phyloP scores from a whole-genome alignment of 164 flowering plant genomes.

The Chimonanthus salicifolius region DNA sequence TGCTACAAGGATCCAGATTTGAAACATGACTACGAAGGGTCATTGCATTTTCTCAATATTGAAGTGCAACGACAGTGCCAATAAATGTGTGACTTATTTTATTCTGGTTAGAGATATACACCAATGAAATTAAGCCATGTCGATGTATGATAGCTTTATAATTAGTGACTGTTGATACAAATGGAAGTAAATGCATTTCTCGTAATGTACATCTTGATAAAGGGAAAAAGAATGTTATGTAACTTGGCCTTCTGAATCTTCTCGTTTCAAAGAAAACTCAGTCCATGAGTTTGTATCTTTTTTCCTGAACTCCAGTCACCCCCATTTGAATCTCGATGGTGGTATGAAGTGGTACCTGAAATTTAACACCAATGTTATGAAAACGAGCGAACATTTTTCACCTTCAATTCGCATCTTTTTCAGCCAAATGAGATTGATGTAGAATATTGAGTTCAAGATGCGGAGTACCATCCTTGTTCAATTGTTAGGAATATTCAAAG shows the following conservation, averaged over 20 bases:
- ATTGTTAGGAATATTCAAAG: neutral
- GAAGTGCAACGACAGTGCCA: neutral
- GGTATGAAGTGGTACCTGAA: constrained; percentile 93
- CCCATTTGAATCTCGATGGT: constrained; percentile 99
- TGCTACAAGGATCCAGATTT: neutral
- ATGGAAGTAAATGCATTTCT: neutral
- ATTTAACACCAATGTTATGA: neutral
- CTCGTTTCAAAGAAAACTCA: constrained; percentile 14
- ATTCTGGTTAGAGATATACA: neutral
- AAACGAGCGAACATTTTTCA: neutral
- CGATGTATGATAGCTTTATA: constrained; percentile 2
- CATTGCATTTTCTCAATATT: neutral
- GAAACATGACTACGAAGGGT: neutral
- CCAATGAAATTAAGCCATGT: neutral
- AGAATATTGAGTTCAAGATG: neutral
- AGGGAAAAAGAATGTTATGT: neutral
- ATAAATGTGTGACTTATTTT: too few relatives aligned
- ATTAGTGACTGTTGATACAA: neutral
- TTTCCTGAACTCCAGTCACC: constrained; percentile 92
- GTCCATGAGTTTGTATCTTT: constrained; percentile 96
- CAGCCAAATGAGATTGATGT: neutral
- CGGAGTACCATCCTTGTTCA: neutral
- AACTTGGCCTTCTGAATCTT: neutral
- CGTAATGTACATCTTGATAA: neutral
- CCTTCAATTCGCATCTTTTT: neutral